Base-by-base conservation (phyloP, 257 asterid genomes). In the Fraxinus excelsior region DNA sequence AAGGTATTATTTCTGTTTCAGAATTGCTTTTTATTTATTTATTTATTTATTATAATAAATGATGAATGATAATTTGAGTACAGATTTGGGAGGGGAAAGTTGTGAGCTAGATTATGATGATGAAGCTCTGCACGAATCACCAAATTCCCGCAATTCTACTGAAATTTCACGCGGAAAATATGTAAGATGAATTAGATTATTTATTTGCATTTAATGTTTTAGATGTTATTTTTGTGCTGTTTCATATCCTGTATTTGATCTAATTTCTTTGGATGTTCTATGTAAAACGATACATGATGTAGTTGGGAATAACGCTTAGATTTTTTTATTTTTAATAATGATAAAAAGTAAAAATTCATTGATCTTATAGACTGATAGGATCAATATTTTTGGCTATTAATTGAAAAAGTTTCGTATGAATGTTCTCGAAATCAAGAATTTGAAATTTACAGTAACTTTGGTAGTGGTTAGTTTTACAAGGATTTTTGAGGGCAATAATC, bases 1-100 rank as follows among this genome's bases (percentile, higher is more conserved):
- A 89, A 87, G 98, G 98, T 93, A 83, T 10, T 38, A 28, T 70
- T 23, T 40, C 7, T n/a, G 65, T 40, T 29, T 73, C 5, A 58
- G 56, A 28, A 53, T 53, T 53, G 2, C 3, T 5, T 18, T 4
- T 53, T 51, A 18, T 9, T 1, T 35, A 2, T 42, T 11, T 11
- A n/a, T 31, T 51, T 7, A 10, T 70, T 4, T 31, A 16, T 75
- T 16, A 42, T 53, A 16, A 62, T 67, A 18, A 71, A 14, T 40
- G 74, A 37, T 42, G 14, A 40, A 42, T 64, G 66, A 76, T 38
- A 34, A 49, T 49, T 80, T 80, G 73, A 76, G 84, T 76, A 18
- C 78, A 89, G 96, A 83, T 71, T 83, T 84, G 68, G 85, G 78
- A 66, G 72, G 53, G 79, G 86, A 76, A 74, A 79, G 49, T 60